These are phyloP conservation scores for Ceratocystis alfenasii DNA, from an alignment of 2,329 filamentous ascomycete species.

Conservation along the genomic window DNA sequence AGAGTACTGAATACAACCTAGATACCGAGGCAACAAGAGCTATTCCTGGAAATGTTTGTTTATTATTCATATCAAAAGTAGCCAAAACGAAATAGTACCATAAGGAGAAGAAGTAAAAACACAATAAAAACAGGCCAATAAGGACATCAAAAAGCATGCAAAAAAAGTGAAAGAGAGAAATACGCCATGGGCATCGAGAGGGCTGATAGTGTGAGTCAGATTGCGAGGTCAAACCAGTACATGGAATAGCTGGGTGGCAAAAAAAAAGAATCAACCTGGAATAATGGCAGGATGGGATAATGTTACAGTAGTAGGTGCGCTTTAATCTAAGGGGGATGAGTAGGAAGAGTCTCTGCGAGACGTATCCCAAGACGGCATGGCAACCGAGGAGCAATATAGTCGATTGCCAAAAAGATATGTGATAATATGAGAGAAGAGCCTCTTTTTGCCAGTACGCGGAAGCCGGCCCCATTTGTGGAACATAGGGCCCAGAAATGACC, in stretches of 20 bases:
- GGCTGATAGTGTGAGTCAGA: neutral
- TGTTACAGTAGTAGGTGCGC: neutral
- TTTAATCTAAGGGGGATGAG: neutral
- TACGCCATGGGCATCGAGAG: neutral
- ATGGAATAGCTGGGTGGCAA: neutral
- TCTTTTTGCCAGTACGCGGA: neutral
- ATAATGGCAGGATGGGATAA: neutral
- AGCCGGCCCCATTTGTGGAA: neutral
- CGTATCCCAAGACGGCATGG: neutral
- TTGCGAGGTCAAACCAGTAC: neutral
- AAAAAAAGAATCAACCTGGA: neutral
- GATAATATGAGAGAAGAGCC: slow-evolving; percentile 7
- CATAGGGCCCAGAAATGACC: neutral
- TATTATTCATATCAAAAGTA: slow-evolving; percentile 7
- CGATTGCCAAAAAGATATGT: slow-evolving; percentile 3
- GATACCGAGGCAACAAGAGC: neutral
- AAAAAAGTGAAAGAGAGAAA: neutral
- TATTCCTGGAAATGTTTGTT: neutral
- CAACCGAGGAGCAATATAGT: neutral
- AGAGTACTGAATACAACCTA: neutral
- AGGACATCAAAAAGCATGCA: neutral
- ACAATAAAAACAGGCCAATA: neutral
- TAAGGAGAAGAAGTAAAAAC: neutral
- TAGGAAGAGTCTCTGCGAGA: neutral
- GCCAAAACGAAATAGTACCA: neutral